Evolutionary conservation across 1,284 basidiomycete species (phyloP).

Genomic region (Trametes hirsuta): DNA sequence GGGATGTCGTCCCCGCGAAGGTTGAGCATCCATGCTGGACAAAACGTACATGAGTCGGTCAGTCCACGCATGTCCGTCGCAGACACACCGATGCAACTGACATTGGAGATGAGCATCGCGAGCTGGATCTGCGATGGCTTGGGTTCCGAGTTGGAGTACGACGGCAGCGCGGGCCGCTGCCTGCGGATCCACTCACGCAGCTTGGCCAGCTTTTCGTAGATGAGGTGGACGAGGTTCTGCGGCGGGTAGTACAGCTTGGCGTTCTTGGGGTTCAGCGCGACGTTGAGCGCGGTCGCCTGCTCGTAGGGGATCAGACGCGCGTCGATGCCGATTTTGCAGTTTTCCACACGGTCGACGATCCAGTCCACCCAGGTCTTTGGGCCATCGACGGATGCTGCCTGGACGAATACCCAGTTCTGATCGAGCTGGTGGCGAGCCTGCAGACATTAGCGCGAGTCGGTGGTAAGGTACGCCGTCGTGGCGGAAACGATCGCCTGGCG

Average conservation of each 20-base stretch:
- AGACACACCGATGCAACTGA: conserved; percentile 64
- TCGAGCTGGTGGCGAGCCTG: conserved; percentile 83
- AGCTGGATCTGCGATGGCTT: conserved; percentile 66
- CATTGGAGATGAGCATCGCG: conserved; percentile 64
- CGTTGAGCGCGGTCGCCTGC: conserved; percentile 63
- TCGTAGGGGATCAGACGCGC: conserved; percentile 85
- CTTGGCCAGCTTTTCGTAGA: conserved; percentile 65
- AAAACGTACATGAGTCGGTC: neutral
- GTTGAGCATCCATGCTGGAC: conserved; percentile 82
- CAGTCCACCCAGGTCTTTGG: conserved; percentile 82
- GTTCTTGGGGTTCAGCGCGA: conserved; percentile 51
- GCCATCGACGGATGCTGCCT: conserved; percentile 60
- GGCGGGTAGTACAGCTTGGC: conserved; percentile 72
- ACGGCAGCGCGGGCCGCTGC: conserved; percentile 60
- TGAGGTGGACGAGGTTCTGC: conserved; percentile 85
- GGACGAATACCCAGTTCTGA: conserved; percentile 76
- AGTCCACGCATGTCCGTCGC: conserved; percentile 2
- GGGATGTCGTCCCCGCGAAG: conserved; percentile 87
- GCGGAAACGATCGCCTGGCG: conserved; percentile 81
- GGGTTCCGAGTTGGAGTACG: conserved; percentile 62
- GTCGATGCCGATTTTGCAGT: conserved; percentile 81
- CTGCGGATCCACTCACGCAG: conserved; percentile 64
- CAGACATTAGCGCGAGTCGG: conserved; percentile 89
- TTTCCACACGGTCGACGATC: conserved; percentile 60
- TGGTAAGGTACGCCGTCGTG: conserved; percentile 72